These are phyloP conservation scores for Globisporangium canariense DNA, from an alignment of 352 stramenopile genomes.

Conservation along the genomic window DNA sequence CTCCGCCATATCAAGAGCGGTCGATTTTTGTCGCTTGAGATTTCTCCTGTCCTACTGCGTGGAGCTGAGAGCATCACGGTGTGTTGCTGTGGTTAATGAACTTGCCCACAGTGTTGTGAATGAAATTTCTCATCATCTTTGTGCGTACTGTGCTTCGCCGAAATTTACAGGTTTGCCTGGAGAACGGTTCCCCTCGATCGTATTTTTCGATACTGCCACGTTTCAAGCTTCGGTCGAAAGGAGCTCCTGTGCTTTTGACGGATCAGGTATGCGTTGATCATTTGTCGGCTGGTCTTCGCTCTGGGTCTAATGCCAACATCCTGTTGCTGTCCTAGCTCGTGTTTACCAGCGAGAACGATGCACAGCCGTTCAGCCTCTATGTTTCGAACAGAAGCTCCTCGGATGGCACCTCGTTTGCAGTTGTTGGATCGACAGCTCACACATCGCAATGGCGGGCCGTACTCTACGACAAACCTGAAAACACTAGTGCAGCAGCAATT, in stretches of 20 bases:
- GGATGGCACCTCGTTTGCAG: slow-evolving; percentile 27
- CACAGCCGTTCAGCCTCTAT: slow-evolving; percentile 52
- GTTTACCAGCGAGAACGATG: slow-evolving; percentile 42
- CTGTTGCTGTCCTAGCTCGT: slow-evolving; percentile 29
- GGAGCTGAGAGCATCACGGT: slow-evolving; percentile 53
- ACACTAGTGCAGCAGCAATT: slow-evolving; percentile 13
- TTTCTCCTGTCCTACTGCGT: slow-evolving; percentile 39
- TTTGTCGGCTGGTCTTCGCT: not conserved
- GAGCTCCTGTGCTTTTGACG: slow-evolving; percentile 55
- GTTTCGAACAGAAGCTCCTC: slow-evolving; percentile 49
- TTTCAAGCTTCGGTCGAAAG: slow-evolving; percentile 66
- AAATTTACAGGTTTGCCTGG: slow-evolving; percentile 41
- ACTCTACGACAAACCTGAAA: slow-evolving; percentile 41
- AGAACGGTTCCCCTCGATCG: slow-evolving; percentile 36
- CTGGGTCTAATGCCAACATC: not conserved
- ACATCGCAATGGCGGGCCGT: slow-evolving; percentile 58
- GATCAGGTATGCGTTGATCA: slow-evolving; percentile 41
- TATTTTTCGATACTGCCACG: slow-evolving; percentile 55
- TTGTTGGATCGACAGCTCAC: slow-evolving; percentile 57
- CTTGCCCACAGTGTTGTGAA: not conserved
- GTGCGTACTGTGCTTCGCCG: not conserved
- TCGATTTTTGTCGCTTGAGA: slow-evolving; percentile 52
- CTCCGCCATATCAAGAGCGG: slow-evolving; percentile 60
- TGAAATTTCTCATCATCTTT: not conserved
- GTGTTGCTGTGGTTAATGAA: slow-evolving; percentile 1